Percentiles rank a stretch among this genome's conserved stretches.
Conservation (phyloP, 257 asterid genomes). For the Schizonepeta tenuifolia region DNA sequence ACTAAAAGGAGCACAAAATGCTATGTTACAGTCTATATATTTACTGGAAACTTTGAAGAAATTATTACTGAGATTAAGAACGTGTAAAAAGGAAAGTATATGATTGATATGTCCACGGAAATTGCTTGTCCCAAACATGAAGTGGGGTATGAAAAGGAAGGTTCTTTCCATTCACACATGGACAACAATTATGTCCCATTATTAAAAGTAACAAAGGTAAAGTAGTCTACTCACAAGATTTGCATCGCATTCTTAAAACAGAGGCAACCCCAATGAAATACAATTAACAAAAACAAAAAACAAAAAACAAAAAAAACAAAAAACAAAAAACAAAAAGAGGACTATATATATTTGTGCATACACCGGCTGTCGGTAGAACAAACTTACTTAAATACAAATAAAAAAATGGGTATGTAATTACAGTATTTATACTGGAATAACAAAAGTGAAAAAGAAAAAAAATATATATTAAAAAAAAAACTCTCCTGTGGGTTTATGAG, state of each 20-base stretch:
- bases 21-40: not conserved
- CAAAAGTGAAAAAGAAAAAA: not conserved
- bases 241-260: conserved; percentile 19
- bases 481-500: conserved; percentile 41
- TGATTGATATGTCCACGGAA: conserved; percentile 9
- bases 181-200: conserved; percentile 27
- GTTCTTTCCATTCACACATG: conserved; percentile 27
- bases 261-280: conserved; percentile 12
- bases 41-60: not conserved
- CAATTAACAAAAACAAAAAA: not conserved
- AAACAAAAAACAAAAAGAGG: not conserved
- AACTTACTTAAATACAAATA: conserved; percentile 68
- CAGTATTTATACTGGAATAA: conserved; percentile 71
- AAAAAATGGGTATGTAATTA: conserved; percentile 78
- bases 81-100: not conserved
- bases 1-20: not conserved
- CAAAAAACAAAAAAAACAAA: not conserved
- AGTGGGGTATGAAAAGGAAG: conserved; percentile 25
- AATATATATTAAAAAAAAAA: not conserved
- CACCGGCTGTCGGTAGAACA: conserved; percentile 53
- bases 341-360: conserved; percentile 39
- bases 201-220: conserved; percentile 23
- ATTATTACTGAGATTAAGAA: conserved; percentile 1
- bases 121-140: conserved; percentile 18
- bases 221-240: conserved; percentile 34